Conservation (phyloP, 2,329 filamentous ascomycete genomes). For the Sarocladium oryzae region DNA sequence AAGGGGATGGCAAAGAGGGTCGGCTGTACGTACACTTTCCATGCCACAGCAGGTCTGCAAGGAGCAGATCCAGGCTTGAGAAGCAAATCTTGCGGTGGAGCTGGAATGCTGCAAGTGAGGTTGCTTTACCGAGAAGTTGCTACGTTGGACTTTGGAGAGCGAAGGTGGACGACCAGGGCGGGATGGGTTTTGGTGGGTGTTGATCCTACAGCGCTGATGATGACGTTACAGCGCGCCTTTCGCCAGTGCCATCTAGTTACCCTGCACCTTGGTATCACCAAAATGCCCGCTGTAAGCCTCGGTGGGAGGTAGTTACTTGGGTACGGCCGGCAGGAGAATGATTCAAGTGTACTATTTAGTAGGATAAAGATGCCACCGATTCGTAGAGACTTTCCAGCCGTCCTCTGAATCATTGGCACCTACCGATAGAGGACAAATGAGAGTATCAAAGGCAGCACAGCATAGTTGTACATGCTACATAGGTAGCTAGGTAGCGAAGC, state of each 20-base stretch:
- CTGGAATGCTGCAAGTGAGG: not conserved
- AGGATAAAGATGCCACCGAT: no score
- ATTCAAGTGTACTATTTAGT: no score
- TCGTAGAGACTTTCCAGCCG: no score
- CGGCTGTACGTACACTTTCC: constrained; percentile 7
- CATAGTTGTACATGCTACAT: no score
- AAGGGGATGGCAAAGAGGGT: not conserved
- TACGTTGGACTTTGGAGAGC: not conserved
- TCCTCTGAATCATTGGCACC: not conserved
- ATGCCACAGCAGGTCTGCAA: not conserved
- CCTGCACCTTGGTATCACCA: not conserved
- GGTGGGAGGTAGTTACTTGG: no score
- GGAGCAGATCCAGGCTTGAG: not conserved
- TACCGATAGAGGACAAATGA: not conserved
- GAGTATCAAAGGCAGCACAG: not conserved
- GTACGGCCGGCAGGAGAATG: no score
- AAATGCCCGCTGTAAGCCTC: no score
- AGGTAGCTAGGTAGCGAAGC: no score
- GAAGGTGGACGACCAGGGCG: not conserved
- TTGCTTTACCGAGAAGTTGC: not conserved
- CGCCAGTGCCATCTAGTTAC: not conserved
- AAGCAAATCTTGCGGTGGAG: no score
- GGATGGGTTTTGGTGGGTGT: not conserved
- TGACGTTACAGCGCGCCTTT: not conserved
- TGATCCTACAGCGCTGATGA: not conserved